Evolutionary conservation across 192 early-diverging fungal species (phyloP).

Genomic region (Coemansia sp.): DNA sequence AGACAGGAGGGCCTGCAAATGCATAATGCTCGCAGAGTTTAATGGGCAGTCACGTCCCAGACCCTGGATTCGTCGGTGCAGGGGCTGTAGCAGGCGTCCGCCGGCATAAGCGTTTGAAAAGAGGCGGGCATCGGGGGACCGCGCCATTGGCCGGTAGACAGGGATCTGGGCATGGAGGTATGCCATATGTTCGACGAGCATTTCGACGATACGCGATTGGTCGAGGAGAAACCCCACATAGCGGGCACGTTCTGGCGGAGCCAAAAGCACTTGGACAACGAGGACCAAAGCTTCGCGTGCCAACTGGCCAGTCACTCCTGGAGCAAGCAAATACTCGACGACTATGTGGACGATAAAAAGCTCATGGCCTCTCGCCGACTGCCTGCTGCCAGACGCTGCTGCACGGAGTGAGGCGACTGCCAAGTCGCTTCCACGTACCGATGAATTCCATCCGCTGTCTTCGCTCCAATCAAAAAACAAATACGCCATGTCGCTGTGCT

Average conservation of each 20-base stretch:
- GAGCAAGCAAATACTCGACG: constrained; percentile 45
- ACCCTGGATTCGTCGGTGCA: constrained; percentile 10
- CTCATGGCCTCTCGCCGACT: constrained; percentile 37
- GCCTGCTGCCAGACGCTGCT: constrained; percentile 9
- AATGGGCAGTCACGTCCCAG: background rate
- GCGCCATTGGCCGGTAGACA: constrained; percentile 33
- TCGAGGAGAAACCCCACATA: constrained; percentile 36
- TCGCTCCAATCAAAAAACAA: constrained; percentile 41
- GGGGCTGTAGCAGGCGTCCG: constrained; percentile 11
- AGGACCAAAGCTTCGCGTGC: constrained; percentile 49
- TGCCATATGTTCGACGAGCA: constrained; percentile 43
- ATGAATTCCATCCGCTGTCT: constrained; percentile 9
- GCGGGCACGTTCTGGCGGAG: constrained; percentile 19
- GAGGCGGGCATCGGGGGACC: constrained; percentile 15
- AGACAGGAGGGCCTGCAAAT: too few relatives aligned
- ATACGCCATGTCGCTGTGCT: constrained; percentile 34
- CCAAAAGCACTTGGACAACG: constrained; percentile 38
- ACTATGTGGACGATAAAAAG: constrained; percentile 40
- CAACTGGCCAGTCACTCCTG: constrained; percentile 33
- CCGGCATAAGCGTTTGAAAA: constrained; percentile 26
- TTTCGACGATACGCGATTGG: constrained; percentile 29
- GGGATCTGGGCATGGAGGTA: constrained; percentile 46
- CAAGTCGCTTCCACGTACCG: constrained; percentile 1
- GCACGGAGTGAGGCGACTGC: constrained; percentile 26
- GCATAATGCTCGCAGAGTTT: constrained; percentile 11